phyloP scores from a whole-genome alignment of 1,284 basidiomycete genomes.

The Microbotryomycetes sp. region DNA sequence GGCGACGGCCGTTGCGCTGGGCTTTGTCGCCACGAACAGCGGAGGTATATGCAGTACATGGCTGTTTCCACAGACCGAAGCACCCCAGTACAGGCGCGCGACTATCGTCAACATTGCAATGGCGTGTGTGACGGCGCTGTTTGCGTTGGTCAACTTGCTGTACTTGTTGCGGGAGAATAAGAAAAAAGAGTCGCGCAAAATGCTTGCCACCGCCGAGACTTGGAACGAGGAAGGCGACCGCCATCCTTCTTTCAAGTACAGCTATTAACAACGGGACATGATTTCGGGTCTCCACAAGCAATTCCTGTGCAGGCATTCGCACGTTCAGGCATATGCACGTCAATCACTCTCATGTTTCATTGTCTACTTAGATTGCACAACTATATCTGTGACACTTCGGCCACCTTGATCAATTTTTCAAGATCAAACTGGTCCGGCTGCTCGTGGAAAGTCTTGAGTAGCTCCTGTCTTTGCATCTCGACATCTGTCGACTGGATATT shows the following conservation, averaged over 20 bases:
- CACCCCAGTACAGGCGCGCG: constrained; percentile 46
- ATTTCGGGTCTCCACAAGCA: too few species aligned
- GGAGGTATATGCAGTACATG: constrained; percentile 56
- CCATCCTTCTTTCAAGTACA: constrained; percentile 5
- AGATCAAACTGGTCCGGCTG: constrained; percentile 63
- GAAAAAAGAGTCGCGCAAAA: constrained; percentile 13
- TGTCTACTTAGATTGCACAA: too few species aligned
- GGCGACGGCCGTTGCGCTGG: constrained; percentile 52
- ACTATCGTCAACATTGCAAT: constrained; percentile 43
- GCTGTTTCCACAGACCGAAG: constrained; percentile 48
- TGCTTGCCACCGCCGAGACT: not conserved
- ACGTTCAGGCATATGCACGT: too few species aligned
- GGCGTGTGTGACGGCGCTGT: constrained; percentile 34
- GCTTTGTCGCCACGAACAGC: constrained; percentile 51
- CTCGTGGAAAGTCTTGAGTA: constrained; percentile 65
- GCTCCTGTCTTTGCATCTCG: constrained; percentile 42
- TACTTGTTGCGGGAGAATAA: constrained; percentile 27
- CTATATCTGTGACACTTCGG: constrained; percentile 1
- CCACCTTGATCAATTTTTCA: constrained; percentile 51
- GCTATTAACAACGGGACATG: too few species aligned
- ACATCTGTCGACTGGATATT: constrained; percentile 38
- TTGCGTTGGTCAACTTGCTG: constrained; percentile 24
- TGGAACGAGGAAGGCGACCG: constrained; percentile 7
- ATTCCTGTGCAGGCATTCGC: too few species aligned
- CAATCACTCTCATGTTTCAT: too few species aligned